These are phyloP conservation scores for Flaveria linearis DNA, from an alignment of 129 eudicot genomes.

Conservation along the genomic window DNA sequence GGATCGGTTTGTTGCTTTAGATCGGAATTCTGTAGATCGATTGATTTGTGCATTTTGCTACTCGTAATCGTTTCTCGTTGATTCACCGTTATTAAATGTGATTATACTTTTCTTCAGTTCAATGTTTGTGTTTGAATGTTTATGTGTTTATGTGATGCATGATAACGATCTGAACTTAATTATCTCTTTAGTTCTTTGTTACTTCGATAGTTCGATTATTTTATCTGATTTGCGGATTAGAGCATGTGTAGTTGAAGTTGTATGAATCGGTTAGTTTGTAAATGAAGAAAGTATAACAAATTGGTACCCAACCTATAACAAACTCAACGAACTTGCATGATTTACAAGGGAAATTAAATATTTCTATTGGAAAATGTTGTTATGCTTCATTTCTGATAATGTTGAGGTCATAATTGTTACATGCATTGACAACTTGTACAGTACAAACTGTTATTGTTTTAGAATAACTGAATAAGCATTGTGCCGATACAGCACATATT, in stretches of 20 bases:
- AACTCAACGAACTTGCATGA: neutral
- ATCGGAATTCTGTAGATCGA: constrained; percentile 17
- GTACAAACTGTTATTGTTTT: constrained; percentile 13
- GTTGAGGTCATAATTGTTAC: neutral
- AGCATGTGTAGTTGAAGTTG: neutral
- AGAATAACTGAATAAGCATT: neutral
- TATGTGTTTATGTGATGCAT: neutral
- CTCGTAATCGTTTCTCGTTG: neutral
- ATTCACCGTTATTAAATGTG: constrained; percentile 15
- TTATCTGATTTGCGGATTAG: neutral
- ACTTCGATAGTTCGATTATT: neutral
- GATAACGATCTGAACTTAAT: neutral
- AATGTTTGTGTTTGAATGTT: constrained; percentile 3
- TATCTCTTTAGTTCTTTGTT: neutral
- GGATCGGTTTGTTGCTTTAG: neutral
- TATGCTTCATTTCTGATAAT: constrained; percentile 3
- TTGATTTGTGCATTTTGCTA: constrained; percentile 8
- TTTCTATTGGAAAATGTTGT: neutral
- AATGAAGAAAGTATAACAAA: neutral
- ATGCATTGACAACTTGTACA: constrained; percentile 14
- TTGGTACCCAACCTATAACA: neutral
- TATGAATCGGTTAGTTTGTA: neutral
- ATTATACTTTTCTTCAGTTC: neutral
- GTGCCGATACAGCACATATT: constrained; percentile 11
- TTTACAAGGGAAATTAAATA: neutral